A percentile compares a stretch with the other conserved stretches of the same genome.
phyloP scores from a whole-genome alignment of 2,329 filamentous ascomycete genomes.

The Chrysosporium queenslandicum region DNA sequence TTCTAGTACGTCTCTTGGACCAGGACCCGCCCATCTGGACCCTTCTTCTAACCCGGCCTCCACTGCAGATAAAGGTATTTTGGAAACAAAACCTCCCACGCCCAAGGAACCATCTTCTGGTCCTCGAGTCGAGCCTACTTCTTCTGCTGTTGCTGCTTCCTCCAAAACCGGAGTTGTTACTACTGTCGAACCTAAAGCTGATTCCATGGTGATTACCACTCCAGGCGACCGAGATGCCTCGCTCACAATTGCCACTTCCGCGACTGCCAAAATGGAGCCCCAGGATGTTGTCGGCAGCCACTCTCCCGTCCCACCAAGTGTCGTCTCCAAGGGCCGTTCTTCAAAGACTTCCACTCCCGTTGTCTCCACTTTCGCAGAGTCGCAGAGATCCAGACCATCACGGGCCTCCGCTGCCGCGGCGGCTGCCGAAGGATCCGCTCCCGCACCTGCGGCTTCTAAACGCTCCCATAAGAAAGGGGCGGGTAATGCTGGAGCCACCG shows the following conservation, averaged over 20 bases:
- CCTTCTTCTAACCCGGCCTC: conserved; percentile 13
- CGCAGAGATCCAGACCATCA: conserved; percentile 18
- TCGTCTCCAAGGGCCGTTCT: conserved; percentile 18
- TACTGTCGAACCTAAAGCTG: conserved; percentile 11
- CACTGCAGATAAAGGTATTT: conserved; percentile 15
- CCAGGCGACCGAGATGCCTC: conserved; percentile 5
- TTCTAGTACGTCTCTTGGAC: conserved; percentile 35
- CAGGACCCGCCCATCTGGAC: conserved; percentile 25
- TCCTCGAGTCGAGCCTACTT: conserved; percentile 12
- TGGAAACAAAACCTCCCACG: conserved; percentile 8
- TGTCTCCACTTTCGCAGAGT: conserved; percentile 22
- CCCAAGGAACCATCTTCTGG: conserved; percentile 11
- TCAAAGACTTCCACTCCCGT: conserved; percentile 26
- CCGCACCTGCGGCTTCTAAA: conserved; percentile 19
- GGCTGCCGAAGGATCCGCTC: not conserved
- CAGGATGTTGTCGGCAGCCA: not conserved
- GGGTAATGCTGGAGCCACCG: conserved; percentile 3
- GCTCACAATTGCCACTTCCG: conserved; percentile 5
- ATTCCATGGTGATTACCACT: conserved; percentile 11
- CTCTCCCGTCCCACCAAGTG: conserved; percentile 3
- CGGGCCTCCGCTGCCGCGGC: conserved; percentile 12
- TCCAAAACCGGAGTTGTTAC: conserved; percentile 5
- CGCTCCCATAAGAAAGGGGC: conserved; percentile 31
- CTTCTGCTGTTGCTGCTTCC: conserved; percentile 1
- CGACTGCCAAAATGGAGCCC: conserved; percentile 6